These are phyloP conservation scores for Acacia acuminata DNA, from an alignment of 306 rosid species.

Conservation along the genomic window DNA sequence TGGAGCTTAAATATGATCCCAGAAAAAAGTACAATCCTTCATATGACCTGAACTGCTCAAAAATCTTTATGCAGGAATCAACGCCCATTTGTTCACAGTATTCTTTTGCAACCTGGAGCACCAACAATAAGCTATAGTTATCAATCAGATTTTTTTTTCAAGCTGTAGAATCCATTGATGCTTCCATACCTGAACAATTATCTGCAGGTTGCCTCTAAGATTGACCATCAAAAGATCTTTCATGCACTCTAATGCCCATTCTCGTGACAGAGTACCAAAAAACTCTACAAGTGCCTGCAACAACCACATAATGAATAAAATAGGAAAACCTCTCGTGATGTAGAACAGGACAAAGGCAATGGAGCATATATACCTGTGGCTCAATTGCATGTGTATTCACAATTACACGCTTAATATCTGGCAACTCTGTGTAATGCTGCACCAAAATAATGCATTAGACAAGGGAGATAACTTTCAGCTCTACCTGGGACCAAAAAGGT, in stretches of 20 bases:
- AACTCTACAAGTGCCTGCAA: constrained; percentile 93
- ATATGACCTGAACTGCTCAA: constrained; percentile 97
- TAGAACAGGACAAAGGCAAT: constrained; percentile 28
- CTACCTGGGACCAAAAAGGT: constrained; percentile 2
- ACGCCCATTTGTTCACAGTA: constrained; percentile 96
- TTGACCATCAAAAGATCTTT: constrained; percentile 94
- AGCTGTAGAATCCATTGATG: constrained; percentile 7
- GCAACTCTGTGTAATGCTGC: constrained; percentile 99
- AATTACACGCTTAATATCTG: constrained; percentile 93
- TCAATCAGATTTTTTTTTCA: constrained; percentile 22
- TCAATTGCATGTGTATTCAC: constrained; percentile 99
- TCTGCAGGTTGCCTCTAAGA: constrained; percentile 95
- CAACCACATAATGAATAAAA: constrained; percentile 37
- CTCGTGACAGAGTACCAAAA: constrained; percentile 87
- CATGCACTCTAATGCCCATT: constrained; percentile 99
- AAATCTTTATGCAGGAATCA: constrained; percentile 89
- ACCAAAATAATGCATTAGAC: constrained; percentile 37
- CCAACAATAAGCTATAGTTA: constrained; percentile 30
- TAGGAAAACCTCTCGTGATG: not conserved
- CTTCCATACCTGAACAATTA: constrained; percentile 88
- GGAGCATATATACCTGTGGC: constrained; percentile 76
- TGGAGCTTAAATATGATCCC: constrained; percentile 96
- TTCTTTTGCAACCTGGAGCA: constrained; percentile 91
- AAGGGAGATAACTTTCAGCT: constrained; percentile 6
- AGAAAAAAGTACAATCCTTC: constrained; percentile 97